Percentiles rank a stretch among this genome's conserved stretches.
These are phyloP conservation scores for Gaertneriomyces semiglobifer DNA, from an alignment of 192 early-diverging fungal genomes.

Conservation along the genomic window DNA sequence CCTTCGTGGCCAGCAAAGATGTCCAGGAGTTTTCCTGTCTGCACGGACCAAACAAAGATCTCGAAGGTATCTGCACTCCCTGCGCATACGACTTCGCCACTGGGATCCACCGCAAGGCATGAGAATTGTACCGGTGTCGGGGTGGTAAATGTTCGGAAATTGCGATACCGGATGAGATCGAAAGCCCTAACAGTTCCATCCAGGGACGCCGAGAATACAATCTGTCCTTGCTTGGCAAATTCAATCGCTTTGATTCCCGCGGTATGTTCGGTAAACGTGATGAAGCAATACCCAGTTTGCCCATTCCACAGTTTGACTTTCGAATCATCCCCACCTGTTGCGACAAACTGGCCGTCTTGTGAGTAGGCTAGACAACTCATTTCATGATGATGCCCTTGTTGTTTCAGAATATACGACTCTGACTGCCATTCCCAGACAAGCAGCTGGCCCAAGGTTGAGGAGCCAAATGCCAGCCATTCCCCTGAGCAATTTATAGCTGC, in stretches of 20 bases:
- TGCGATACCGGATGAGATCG: conserved; percentile 95
- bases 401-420: conserved; percentile 97
- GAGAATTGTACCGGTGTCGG: conserved; percentile 94
- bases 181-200: conserved; percentile 99
- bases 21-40: conserved; percentile 96
- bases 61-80: conserved; percentile 93
- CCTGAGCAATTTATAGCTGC: conserved; percentile 84
- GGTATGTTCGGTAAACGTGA: conserved; percentile 93
- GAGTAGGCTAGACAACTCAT: conserved; percentile 88
- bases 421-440: conserved; percentile 99
- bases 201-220: conserved; percentile 89
- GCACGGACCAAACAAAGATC: conserved; percentile 97
- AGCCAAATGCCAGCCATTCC: conserved; percentile 98
- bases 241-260: conserved; percentile 75
- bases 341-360: conserved; percentile 88
- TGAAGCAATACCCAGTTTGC: conserved; percentile 93
- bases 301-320: conserved; percentile 99
- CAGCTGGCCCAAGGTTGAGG: conserved; percentile 86
- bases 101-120: conserved; percentile 89
- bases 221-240: conserved; percentile 90
- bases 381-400: conserved; percentile 96
- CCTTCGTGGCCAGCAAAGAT: conserved; percentile 90
- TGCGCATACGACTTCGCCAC: conserved; percentile 95
- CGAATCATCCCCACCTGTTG: conserved; percentile 93
- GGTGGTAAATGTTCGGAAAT: conserved; percentile 96